These are phyloP conservation scores for Agarophyton chilense DNA, from an alignment of 23 red algal species.

Conservation along the genomic window DNA sequence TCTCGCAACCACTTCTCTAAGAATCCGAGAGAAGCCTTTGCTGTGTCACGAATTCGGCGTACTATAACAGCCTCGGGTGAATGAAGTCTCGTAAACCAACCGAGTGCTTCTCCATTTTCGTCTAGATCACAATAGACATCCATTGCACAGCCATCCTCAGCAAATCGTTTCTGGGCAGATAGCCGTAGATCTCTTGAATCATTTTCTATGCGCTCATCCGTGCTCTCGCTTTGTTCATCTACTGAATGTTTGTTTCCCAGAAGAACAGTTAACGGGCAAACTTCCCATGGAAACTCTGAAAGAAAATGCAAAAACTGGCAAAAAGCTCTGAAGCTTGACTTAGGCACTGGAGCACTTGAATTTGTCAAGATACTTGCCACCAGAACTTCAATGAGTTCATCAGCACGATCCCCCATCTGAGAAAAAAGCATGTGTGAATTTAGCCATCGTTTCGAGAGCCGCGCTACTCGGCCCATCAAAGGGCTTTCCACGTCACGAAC, in stretches of 20 bases:
- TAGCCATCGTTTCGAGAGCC: conserved; percentile 81
- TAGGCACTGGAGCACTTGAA: background rate
- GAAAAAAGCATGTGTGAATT: conserved; percentile 72
- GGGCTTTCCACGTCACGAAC: conserved; percentile 30
- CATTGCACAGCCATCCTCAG: conserved; percentile 1
- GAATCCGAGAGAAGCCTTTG: conserved; percentile 1
- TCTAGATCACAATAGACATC: conserved; percentile 1
- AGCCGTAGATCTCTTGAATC: background rate
- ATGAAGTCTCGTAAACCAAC: background rate
- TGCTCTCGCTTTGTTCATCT: conserved; percentile 6
- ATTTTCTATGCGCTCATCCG: background rate
- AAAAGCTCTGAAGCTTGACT: conserved; percentile 56
- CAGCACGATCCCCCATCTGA: conserved; percentile 54
- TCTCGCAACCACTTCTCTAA: conserved; percentile 25
- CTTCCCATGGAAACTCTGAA: conserved; percentile 74
- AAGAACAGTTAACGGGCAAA: conserved; percentile 54
- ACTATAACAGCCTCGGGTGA: conserved; percentile 1
- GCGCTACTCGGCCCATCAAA: conserved; percentile 40
- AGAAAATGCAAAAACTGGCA: conserved; percentile 78
- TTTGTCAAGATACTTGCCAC: conserved; percentile 57
- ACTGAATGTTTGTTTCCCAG: conserved; percentile 1
- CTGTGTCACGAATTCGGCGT: conserved; percentile 6
- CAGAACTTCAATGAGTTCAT: conserved; percentile 77
- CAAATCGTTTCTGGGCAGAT: conserved; percentile 12
- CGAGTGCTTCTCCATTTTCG: conserved; percentile 34